Percentiles rank a stretch among this genome's conserved stretches.
phyloP scores from a whole-genome alignment of 2,329 filamentous ascomycete genomes.

The Calonectria multiphialidica region DNA sequence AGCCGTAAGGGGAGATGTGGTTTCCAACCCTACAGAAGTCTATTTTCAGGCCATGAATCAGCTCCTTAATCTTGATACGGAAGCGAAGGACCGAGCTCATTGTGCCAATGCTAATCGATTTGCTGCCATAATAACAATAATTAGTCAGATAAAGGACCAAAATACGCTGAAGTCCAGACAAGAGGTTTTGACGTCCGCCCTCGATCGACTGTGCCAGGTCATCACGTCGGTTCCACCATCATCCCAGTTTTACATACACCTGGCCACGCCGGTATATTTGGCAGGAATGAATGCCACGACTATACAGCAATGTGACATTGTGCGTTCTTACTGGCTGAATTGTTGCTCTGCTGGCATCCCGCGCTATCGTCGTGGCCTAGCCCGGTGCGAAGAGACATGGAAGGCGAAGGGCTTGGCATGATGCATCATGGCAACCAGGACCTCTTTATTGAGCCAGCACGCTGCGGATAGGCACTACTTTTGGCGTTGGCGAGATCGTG shows the following conservation, averaged over 20 bases:
- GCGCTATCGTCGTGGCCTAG: conserved; percentile 46
- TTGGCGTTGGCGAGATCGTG: too few relatives aligned
- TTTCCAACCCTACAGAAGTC: conserved; percentile 24
- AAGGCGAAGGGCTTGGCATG: conserved; percentile 36
- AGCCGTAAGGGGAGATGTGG: conserved; percentile 41
- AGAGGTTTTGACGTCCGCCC: conserved; percentile 44
- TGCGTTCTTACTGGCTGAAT: conserved; percentile 53
- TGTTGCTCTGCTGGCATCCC: conserved; percentile 52
- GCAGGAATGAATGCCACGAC: conserved; percentile 51
- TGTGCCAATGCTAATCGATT: conserved; percentile 50
- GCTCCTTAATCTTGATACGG: conserved; percentile 35
- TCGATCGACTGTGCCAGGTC: conserved; percentile 50
- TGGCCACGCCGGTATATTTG: conserved; percentile 53
- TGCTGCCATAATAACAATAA: conserved; percentile 49
- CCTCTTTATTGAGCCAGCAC: too few relatives aligned
- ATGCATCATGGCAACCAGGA: background rate
- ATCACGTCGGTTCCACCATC: conserved; percentile 46
- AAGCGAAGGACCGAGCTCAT: conserved; percentile 33
- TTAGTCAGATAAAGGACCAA: conserved; percentile 21
- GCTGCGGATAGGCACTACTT: too few relatives aligned
- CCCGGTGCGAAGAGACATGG: conserved; percentile 51
- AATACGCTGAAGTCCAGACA: background rate
- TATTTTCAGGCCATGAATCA: conserved; percentile 43
- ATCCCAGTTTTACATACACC: conserved; percentile 54
- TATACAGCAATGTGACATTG: conserved; percentile 47